Evolutionary conservation across 2,329 filamentous ascomycete species (phyloP), one percentile per base, ranked within the genome.

Genomic region (Aspergillus neoniger): DNA sequence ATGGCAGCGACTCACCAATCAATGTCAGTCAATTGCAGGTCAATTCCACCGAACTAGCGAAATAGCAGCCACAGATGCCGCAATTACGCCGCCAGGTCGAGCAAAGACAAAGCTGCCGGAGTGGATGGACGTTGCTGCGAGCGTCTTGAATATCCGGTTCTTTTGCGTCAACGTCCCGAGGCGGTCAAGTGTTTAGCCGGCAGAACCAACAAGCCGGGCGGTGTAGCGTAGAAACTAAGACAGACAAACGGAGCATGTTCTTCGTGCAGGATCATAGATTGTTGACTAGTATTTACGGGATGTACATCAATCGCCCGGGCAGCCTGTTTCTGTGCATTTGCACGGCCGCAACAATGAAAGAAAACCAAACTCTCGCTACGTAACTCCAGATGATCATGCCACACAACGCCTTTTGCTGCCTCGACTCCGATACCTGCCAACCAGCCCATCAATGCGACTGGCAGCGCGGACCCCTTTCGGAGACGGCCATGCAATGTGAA

Each of bases 371-470:
- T 55, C 25, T 60, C 65, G 65, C 64, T 67, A 65, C 47, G 44
- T 38, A 66, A 65, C 63, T 63, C 63, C 65, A 63, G 59, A 58
- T 57, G 55, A 63, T 55, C 55, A 63, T 61, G 59, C 65, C 61
- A 63, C 56, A 58, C 59, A 65, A 62, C 64, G 64, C 65, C 65
- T 55, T 60, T 52, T 63, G 63, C 52, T 63, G 55, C 65, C 61
- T 60, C 43, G 56, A 55, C 51, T 55, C 48, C 58, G 50, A 56
- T 32, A 47, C 19, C 51, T 59, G 53, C 52, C 57, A 54, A 15
- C 39, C 60, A 48, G 43, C 36, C 36, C 41, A 39, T 17, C 25
- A 17, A 49, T 15, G 7, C 47, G 47, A 28, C 41, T 30, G 30
- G 47, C 25, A 17, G n/a, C 47, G 28, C 47, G 25, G 47, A 28